Base-by-base conservation (phyloP, 495 filamentous ascomycete species). In the Parathielavia appendiculata region DNA sequence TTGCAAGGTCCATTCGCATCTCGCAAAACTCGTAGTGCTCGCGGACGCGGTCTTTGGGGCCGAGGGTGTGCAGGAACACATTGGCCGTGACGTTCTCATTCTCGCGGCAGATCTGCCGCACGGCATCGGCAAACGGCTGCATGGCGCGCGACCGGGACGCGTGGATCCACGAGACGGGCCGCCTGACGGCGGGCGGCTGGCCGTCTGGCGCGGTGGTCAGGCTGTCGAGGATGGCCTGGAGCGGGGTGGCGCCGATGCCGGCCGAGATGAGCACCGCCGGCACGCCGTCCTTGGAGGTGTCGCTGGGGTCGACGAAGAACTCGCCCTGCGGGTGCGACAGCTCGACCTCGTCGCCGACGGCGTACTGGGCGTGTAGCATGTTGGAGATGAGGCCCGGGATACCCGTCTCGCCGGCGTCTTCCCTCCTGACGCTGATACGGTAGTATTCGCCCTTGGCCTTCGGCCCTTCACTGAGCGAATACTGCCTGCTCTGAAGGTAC, bases 281-380 rank as follows among this genome's bases (percentile, higher is more conserved):
- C n/a, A 63, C 73, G 26, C 70, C 69, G 12, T 68, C 57, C 73
- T 79, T 69, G 62, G 69, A 50, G 46, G 66, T 59, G 59, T 71
- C 67, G 1, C 56, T 35, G 7, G 71, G 63, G 57, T 77, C 67
- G 34, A 87, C 69, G 69, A 75, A 82, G 74, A 90, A 90, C 67
- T 89, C 85, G 41, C 88, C 87, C 58, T 72, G 79, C 3, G 88
- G 86, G 61, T 88, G 85, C 9, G 84, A 85, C 16, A 90, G 70
- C 65, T 85, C 75, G 22, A 90, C 65, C 32, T 72, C 71, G 64
- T 86, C 84, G 57, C 87, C 87, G 30, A 79, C 79, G 11, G 75
- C 66, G 68, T 79, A 79, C 26, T 72, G 63, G 56, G 79, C 80
- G 69, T 90, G 87, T 13, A 91, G 74, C 50, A 86, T 66, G 63